These are phyloP conservation scores for Candida sanyaensis DNA, from an alignment of 1,139 yeast species.

Conservation along the genomic window DNA sequence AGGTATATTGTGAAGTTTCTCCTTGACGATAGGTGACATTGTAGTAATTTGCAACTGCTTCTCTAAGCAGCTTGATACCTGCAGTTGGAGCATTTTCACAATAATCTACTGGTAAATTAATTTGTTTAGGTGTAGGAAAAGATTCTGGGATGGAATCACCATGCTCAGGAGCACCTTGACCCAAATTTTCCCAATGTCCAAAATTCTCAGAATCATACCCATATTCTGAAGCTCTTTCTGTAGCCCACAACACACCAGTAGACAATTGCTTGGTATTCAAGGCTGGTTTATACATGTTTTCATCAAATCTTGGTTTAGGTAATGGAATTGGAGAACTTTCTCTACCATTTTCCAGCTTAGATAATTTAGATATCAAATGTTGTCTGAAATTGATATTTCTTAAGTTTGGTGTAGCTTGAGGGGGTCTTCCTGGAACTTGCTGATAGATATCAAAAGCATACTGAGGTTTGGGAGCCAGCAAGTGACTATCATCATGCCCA, in stretches of 20 bases:
- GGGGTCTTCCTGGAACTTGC: slow-evolving; percentile 15
- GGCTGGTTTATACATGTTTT: slow-evolving; percentile 57
- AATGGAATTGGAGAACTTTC: slow-evolving; percentile 53
- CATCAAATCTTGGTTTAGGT: slow-evolving; percentile 49
- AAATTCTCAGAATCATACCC: slow-evolving; percentile 54
- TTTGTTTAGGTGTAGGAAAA: slow-evolving; percentile 54
- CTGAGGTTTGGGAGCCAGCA: slow-evolving; percentile 14
- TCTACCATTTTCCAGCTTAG: slow-evolving; percentile 36
- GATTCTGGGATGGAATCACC: slow-evolving; percentile 65
- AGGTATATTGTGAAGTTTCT: slow-evolving; percentile 56
- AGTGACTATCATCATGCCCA: slow-evolving; percentile 1
- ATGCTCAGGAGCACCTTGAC: slow-evolving; percentile 74
- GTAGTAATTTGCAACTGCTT: slow-evolving; percentile 63
- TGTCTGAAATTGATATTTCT: slow-evolving; percentile 15
- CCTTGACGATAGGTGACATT: slow-evolving; percentile 57
- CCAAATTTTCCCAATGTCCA: slow-evolving; percentile 63
- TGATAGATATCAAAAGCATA: slow-evolving; percentile 8
- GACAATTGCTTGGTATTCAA: slow-evolving; percentile 63
- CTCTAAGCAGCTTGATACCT: slow-evolving; percentile 57
- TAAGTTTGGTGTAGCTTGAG: slow-evolving; percentile 15
- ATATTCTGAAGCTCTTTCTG: slow-evolving; percentile 64
- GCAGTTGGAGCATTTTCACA: slow-evolving; percentile 70
- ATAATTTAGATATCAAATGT: slow-evolving; percentile 32
- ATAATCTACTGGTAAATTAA: slow-evolving; percentile 54
- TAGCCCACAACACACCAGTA: slow-evolving; percentile 72